Evolutionary conservation across 2,329 filamentous ascomycete species (phyloP).

Genomic region (Sporothrix luriei): DNA sequence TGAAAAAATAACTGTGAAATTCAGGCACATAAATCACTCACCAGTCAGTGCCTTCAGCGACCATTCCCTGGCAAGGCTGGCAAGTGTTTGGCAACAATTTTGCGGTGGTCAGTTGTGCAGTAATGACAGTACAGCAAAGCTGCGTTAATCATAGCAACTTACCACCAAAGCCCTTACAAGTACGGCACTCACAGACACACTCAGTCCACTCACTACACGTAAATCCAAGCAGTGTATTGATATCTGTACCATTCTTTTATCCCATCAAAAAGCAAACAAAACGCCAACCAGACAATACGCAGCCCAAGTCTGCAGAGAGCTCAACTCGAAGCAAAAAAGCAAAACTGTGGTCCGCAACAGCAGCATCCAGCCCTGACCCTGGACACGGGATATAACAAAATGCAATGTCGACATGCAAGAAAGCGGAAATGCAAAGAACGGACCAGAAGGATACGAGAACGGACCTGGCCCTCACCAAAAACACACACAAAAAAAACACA

Average conservation of each 20-base stretch:
- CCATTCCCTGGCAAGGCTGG: not conserved
- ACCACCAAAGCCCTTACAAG: not conserved
- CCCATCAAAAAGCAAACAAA: slow-evolving; percentile 6
- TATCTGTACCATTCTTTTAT: not conserved
- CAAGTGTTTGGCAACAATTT: not conserved
- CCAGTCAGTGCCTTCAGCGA: not conserved
- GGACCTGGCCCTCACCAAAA: not conserved
- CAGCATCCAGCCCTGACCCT: not conserved
- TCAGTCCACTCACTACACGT: not conserved
- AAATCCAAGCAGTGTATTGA: slow-evolving; percentile 22
- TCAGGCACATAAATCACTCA: slow-evolving; percentile 28
- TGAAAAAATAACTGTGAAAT: slow-evolving; percentile 24
- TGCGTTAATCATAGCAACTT: not conserved
- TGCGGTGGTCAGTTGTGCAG: not conserved
- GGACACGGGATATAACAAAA: slow-evolving; percentile 6
- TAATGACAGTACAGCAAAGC: not conserved
- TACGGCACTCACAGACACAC: not conserved
- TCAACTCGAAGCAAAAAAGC: not conserved
- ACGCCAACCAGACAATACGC: slow-evolving; percentile 15
- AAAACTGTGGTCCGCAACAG: not conserved
- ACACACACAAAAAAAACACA: not conserved
- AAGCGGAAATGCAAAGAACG: slow-evolving; percentile 9
- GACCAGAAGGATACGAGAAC: not conserved
- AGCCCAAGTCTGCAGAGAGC: not conserved
- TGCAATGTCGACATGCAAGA: slow-evolving; percentile 3